These are phyloP conservation scores for Paecilomyces variotii DNA, from an alignment of 2,329 filamentous ascomycete species.

Conservation along the genomic window DNA sequence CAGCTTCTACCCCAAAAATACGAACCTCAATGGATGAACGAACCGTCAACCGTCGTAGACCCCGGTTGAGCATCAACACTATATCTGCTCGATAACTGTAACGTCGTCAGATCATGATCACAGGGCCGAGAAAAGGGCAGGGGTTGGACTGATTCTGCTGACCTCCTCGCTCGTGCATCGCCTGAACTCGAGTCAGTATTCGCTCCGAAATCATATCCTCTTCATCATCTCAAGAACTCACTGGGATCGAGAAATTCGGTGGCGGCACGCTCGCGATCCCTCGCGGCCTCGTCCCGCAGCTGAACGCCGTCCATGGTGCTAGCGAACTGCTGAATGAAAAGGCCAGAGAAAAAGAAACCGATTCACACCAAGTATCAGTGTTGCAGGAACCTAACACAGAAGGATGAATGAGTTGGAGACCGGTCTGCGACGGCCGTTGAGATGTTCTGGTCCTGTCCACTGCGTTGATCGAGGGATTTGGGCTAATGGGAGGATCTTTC, in stretches of 20 bases:
- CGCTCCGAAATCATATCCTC: neutral
- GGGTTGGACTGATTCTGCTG: conserved; percentile 10
- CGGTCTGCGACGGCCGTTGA: neutral
- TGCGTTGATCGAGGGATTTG: conserved; percentile 4
- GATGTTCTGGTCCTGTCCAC: neutral
- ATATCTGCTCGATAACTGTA: conserved; percentile 85
- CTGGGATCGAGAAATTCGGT: conserved; percentile 90
- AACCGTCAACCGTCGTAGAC: conserved; percentile 50
- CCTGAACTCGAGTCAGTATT: conserved; percentile 30
- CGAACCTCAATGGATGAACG: neutral
- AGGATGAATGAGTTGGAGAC: neutral
- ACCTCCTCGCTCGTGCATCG: conserved; percentile 51
- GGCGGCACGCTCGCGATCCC: conserved; percentile 77
- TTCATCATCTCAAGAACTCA: conserved; percentile 40
- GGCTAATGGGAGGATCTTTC: conserved; percentile 15
- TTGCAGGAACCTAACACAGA: neutral
- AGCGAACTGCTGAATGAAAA: conserved; percentile 8
- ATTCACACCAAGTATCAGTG: neutral
- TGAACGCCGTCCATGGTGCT: conserved; percentile 60
- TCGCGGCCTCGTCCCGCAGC: conserved; percentile 75
- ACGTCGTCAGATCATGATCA: conserved; percentile 41
- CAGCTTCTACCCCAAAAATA: neutral
- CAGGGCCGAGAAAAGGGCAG: neutral
- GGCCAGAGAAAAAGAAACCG: neutral
- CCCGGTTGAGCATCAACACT: conserved; percentile 62